Evolutionary conservation across 1,284 basidiomycete genomes (phyloP).

Genomic region (Pyrrhoderma lamaoense): DNA sequence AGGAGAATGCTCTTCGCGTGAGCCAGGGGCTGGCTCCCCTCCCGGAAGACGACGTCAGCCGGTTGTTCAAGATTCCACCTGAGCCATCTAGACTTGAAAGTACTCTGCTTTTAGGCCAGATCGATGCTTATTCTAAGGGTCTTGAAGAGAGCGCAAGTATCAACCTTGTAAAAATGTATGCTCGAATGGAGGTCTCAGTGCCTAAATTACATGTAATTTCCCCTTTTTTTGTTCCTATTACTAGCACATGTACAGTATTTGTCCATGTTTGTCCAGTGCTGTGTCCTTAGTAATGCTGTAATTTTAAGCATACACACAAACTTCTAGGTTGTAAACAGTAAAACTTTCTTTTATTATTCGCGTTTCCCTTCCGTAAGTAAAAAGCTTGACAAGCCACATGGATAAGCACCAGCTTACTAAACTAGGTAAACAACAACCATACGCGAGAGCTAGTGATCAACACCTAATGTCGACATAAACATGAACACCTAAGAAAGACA

Average conservation of each 20-base stretch:
- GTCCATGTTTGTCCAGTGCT: no score
- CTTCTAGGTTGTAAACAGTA: no score
- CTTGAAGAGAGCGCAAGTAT: constrained; percentile 66
- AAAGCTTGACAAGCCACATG: background rate
- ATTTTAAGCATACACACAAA: no score
- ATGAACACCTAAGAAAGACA: no score
- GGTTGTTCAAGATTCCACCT: constrained; percentile 80
- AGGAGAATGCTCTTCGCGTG: constrained; percentile 81
- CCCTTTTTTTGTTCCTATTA: no score
- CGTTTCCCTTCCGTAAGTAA: no score
- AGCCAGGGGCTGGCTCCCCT: constrained; percentile 83
- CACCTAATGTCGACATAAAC: no score
- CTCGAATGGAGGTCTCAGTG: constrained; percentile 33
- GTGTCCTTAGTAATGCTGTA: no score
- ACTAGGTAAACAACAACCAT: background rate
- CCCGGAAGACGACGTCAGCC: constrained; percentile 78
- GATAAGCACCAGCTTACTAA: background rate
- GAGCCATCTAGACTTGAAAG: constrained; percentile 91
- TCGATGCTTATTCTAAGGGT: constrained; percentile 77
- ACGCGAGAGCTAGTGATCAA: no score
- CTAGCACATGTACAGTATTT: no score
- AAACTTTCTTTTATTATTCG: no score
- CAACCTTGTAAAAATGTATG: constrained; percentile 72
- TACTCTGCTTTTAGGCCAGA: constrained; percentile 79
- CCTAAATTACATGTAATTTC: no score